Evolutionary conservation across 2,329 filamentous ascomycete genomes (phyloP).

Genomic region (Knoxdaviesia capensis): DNA sequence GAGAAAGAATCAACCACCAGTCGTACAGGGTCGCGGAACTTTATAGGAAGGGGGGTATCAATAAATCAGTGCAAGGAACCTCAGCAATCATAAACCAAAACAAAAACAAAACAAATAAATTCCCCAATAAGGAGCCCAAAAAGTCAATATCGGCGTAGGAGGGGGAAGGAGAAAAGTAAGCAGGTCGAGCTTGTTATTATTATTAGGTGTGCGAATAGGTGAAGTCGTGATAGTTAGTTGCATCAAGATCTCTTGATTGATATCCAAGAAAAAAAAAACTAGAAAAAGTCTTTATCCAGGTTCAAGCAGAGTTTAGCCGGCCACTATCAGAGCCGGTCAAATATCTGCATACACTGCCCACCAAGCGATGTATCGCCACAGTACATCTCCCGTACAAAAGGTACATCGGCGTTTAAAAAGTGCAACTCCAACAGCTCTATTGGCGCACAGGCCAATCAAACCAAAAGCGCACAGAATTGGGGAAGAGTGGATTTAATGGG

Average conservation of each 20-base stretch:
- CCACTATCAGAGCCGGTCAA: too few species aligned
- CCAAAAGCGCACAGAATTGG: too few species aligned
- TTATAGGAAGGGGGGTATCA: too few species aligned
- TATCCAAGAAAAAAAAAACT: conserved; percentile 3
- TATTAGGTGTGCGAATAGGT: neutral
- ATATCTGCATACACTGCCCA: too few species aligned
- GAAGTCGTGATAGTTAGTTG: neutral
- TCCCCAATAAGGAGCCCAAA: neutral
- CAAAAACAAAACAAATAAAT: neutral
- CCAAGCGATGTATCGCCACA: too few species aligned
- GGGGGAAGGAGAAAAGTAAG: neutral
- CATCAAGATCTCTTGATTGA: neutral
- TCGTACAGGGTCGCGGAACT: too few species aligned
- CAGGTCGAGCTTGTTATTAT: neutral
- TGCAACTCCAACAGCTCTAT: too few species aligned
- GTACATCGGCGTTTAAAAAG: neutral
- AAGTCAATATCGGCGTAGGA: neutral
- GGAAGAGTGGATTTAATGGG: too few species aligned
- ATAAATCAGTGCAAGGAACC: too few species aligned
- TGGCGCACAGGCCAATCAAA: too few species aligned
- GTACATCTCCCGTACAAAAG: neutral
- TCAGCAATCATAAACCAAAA: neutral
- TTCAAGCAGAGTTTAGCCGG: neutral
- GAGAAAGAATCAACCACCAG: too few species aligned
- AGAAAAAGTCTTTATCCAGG: conserved; percentile 2